A percentile compares a stretch with the other conserved stretches of the same genome.
phyloP scores from a whole-genome alignment of 2,329 filamentous ascomycete genomes.

The Botrytis squamosa region DNA sequence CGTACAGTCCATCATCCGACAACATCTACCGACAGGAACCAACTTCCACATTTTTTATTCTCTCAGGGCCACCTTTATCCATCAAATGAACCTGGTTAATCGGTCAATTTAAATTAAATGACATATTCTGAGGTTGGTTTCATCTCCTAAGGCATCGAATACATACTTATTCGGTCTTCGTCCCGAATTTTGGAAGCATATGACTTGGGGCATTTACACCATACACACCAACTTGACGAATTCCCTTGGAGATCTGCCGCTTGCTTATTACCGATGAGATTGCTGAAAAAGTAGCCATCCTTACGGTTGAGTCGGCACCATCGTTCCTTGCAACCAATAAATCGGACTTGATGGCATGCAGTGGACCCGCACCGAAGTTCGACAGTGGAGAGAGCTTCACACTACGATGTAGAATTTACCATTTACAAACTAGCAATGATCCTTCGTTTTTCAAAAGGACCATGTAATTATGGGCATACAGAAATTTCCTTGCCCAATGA shows the following conservation, averaged over 20 bases:
- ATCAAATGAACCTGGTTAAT: not conserved
- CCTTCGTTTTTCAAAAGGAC: not conserved
- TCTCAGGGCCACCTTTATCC: not conserved
- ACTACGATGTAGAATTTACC: not conserved
- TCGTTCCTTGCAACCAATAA: not conserved
- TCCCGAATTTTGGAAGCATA: not conserved
- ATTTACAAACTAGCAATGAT: not conserved
- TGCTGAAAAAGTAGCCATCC: not conserved
- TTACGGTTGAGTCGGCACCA: not conserved
- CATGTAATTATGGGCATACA: not conserved
- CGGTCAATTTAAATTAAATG: not conserved
- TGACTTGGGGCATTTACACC: not conserved
- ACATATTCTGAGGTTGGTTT: too few relatives aligned
- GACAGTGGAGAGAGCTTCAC: not conserved
- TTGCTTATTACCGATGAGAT: not conserved
- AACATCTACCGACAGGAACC: not conserved
- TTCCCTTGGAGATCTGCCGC: not conserved
- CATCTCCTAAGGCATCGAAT: not conserved
- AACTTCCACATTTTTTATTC: not conserved
- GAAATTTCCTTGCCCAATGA: not conserved
- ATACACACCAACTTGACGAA: not conserved
- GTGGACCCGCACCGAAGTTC: not conserved
- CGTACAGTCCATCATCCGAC: not conserved
- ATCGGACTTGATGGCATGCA: not conserved
- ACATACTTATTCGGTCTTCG: not conserved